Base-by-base conservation (phyloP, 306 rosid species). In the Vicia sativa region DNA sequence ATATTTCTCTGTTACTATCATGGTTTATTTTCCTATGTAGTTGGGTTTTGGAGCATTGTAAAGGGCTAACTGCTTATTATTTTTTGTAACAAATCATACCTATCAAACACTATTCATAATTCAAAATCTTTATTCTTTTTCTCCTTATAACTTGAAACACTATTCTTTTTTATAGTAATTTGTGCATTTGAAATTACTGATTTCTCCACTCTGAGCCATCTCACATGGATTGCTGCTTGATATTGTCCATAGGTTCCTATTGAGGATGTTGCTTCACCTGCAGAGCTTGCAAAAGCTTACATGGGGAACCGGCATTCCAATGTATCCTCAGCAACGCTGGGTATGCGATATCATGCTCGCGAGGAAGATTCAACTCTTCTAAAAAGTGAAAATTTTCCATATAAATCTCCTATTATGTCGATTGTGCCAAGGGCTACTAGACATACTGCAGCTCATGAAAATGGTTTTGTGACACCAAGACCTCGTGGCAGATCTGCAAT, bases 211-310 rank as follows among this genome's bases (percentile, higher is more conserved):
- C 29, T 50, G 28, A 53, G 34, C 31, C 68, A 68, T 75, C 79
- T 84, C 57, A 62, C 68, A 21, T 41, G 14, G 74, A 70, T 28
- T 52, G 72, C 61, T 69, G 72, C 61, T 69, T 57, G 67, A 23
- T 31, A 73, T 73, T 83, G 72, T 71, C 58, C 46, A 38, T 85
- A 93, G 99, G 89, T 74, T 79, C 86, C 86, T 76, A 83, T 83
- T 62, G 90, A 84, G 52, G 91, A 84, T 76, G 83, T 81, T 79
- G 87, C 87, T 82, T 88, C 99, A 68, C 96, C 99, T 67, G 84
- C 88, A 25, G 90, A 82, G 85, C 87, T 88, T 64, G 99, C 99
- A 61, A 93, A 90, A 77, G 88, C 96, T 15, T 93, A 83, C 85
- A 93, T 93, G 99, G 96, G 87, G 62, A 78, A 79, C 76, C 88